Base-by-base conservation (phyloP, 1,284 basidiomycete genomes). In the Phlebopus sp. region DNA sequence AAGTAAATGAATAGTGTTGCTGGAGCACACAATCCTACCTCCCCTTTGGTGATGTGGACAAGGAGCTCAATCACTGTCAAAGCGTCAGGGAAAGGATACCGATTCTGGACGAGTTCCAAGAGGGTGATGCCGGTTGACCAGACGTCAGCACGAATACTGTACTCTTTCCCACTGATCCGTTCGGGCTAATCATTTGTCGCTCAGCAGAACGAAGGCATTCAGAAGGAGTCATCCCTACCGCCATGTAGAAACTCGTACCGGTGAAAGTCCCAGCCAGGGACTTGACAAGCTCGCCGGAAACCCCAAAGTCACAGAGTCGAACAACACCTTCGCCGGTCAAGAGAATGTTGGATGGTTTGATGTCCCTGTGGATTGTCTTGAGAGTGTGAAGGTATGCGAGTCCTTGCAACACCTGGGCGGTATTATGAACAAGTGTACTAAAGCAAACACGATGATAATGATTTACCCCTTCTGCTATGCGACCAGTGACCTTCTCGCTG, bases 161-260 rank as follows among this genome's bases (percentile, higher is more conserved):
- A 98, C 44, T 86, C 81, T 48, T 86, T 77, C 7, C 94, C 94
- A 47, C 83, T 84, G 58, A 98, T 94, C 43, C 96, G 83, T 68
- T 98, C 96, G 37, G 96, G 96, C 88, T 95, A 57, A 30, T 36
- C 13, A 25, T 32, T 10, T 31, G 39, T 23, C 42, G 34, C 14
- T 62, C 37, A 66, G 23, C 10, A 36, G 44, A 13, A 25, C 4
- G 5, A 5, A 14, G 5, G 21, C 5, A 37, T 30, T 17, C 13
- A 25, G 3, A 8, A 43, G 3, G n/a, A 11, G 25, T 29, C n/a
- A 7, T 31, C 81, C 92, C 68, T 59, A 95, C 92, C 52, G 94
- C 93, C 92, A 98, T 98, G 72, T 98, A 99, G 63, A 91, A 92
- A 59, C 90, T 92, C 2, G 96, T 98, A 2, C 96, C 96, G 0